These are phyloP conservation scores for Plasmodium gallinaceum DNA, from an alignment of 169 alveolate species.

Conservation along the genomic window DNA sequence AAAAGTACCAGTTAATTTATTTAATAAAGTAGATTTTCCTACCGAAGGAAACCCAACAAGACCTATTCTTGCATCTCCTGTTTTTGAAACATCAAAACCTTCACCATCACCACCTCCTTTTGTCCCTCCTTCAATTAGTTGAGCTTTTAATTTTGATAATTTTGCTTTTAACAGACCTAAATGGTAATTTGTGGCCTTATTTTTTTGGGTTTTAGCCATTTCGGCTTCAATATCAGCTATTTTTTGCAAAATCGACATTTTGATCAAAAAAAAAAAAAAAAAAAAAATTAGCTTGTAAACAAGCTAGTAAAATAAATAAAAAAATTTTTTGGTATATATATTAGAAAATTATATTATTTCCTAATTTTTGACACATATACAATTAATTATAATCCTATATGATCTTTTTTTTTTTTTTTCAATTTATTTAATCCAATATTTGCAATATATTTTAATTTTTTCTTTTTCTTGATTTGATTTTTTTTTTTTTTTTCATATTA, in stretches of 20 bases:
- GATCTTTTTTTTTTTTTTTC: too few species aligned
- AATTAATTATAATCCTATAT: too few species aligned
- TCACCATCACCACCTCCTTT: slow-evolving; percentile 90
- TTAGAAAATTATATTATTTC: too few species aligned
- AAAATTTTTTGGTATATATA: too few species aligned
- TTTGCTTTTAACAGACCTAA: slow-evolving; percentile 98
- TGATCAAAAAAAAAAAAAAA: slow-evolving; percentile 17
- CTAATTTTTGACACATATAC: too few species aligned
- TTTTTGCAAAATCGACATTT: slow-evolving; percentile 92
- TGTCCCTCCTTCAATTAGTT: slow-evolving; percentile 91
- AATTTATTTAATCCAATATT: too few species aligned
- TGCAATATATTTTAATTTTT: too few species aligned
- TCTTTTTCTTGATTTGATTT: too few species aligned
- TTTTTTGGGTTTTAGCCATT: slow-evolving; percentile 98
- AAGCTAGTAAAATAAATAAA: not conserved
- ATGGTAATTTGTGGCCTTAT: slow-evolving; percentile 98
- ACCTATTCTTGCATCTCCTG: slow-evolving; percentile 99
- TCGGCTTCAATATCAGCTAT: slow-evolving; percentile 98
- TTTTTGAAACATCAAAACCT: slow-evolving; percentile 87
- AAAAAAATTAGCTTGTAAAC: not conserved
- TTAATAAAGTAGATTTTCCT: slow-evolving; percentile 97
- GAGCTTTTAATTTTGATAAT: slow-evolving; percentile 95
- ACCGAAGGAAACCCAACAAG: slow-evolving; percentile 99
- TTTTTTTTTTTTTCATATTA: too few species aligned
- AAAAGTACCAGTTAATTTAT: slow-evolving; percentile 96